phyloP scores from a whole-genome alignment of 2,329 filamentous ascomycete genomes.

The Pseudogymnoascus sp. region DNA sequence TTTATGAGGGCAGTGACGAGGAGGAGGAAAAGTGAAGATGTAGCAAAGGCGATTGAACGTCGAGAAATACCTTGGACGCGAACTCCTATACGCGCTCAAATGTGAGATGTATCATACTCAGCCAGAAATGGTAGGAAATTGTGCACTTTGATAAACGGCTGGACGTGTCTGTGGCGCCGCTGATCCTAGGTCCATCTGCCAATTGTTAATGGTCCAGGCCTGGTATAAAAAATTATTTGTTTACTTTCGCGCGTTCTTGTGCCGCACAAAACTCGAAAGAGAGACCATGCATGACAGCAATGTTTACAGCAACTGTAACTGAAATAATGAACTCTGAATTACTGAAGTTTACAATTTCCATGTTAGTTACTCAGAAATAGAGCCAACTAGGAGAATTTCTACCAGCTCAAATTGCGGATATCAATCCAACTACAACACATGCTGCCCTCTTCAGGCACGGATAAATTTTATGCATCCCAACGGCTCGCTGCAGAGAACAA shows the following conservation, averaged over 20 bases:
- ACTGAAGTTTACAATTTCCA: too few relatives aligned
- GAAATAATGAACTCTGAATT: too few relatives aligned
- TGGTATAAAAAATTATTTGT: not conserved
- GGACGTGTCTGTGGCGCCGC: not conserved
- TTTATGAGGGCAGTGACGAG: not conserved
- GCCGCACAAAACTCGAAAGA: too few relatives aligned
- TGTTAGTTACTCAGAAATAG: too few relatives aligned
- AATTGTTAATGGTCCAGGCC: not conserved
- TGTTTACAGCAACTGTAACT: too few relatives aligned
- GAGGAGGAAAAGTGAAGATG: not conserved
- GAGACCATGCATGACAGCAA: too few relatives aligned
- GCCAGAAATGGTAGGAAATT: not conserved
- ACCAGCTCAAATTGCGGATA: too few relatives aligned
- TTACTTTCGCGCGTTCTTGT: not conserved
- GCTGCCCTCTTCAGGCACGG: not conserved
- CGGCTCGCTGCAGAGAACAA: not conserved
- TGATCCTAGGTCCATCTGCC: not conserved
- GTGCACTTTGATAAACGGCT: slow-evolving; percentile 7
- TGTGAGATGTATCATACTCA: slow-evolving; percentile 3
- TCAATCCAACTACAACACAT: too few relatives aligned
- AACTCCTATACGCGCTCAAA: slow-evolving; percentile 4
- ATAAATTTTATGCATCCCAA: not conserved
- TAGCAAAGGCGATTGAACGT: not conserved
- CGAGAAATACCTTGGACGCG: not conserved
- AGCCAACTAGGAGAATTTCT: too few relatives aligned